Evolutionary conservation across 1,284 basidiomycete genomes (phyloP).

Genomic region (Cryptococcus sp.): DNA sequence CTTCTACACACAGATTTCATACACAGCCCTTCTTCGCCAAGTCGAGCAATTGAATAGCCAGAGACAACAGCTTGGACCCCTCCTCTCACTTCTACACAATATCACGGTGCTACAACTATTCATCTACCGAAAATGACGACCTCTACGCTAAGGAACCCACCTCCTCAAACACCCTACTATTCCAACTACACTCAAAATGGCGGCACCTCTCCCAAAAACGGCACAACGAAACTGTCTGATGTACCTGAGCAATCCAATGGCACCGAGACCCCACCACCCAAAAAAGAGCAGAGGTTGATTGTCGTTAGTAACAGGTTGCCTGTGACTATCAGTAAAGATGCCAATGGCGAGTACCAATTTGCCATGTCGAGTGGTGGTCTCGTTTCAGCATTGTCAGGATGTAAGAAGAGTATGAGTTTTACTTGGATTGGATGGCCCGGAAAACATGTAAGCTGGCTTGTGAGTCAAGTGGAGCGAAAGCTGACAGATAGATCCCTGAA

Average conservation of each 20-base stretch:
- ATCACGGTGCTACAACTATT: no score
- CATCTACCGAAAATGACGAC: no score
- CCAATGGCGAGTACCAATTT: conserved; percentile 83
- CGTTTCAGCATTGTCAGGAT: conserved; percentile 87
- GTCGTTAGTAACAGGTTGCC: conserved; percentile 95
- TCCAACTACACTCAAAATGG: not conserved
- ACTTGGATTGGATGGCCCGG: conserved; percentile 87
- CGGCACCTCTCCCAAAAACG: not conserved
- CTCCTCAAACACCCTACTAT: not conserved
- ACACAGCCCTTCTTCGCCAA: no score
- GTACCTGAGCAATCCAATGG: not conserved
- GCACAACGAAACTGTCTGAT: not conserved
- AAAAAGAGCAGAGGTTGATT: conserved; percentile 65
- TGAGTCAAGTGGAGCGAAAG: not conserved
- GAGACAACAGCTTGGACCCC: no score
- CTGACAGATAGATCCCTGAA: conserved; percentile 67
- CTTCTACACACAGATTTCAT: no score
- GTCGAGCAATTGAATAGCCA: no score
- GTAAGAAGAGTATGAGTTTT: conserved; percentile 93
- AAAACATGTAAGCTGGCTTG: conserved; percentile 39
- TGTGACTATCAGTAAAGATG: conserved; percentile 84
- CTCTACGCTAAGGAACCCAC: not conserved
- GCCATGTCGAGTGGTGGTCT: conserved; percentile 96
- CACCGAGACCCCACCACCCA: not conserved
- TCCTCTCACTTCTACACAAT: no score